Percentiles rank a stretch among this genome's conserved stretches.
phyloP scores from a whole-genome alignment of 345 rosid species.

The Cardamine resedifolia region DNA sequence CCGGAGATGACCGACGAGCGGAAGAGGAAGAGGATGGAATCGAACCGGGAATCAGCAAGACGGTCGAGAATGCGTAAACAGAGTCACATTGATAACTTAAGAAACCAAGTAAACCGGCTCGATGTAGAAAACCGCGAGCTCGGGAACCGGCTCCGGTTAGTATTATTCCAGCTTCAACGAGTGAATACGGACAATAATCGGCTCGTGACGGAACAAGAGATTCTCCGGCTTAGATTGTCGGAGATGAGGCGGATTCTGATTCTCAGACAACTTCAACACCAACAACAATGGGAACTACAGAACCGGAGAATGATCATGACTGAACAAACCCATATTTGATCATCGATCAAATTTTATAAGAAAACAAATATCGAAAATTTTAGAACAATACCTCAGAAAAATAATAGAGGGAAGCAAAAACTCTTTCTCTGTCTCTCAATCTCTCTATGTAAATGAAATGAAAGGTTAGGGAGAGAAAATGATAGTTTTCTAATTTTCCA shows the following conservation, averaged over 20 bases:
- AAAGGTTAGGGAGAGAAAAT: slow-evolving; percentile 24
- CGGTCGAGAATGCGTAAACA: slow-evolving; percentile 87
- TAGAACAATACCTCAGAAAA: not conserved
- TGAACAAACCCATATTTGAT: slow-evolving; percentile 52
- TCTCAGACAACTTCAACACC: slow-evolving; percentile 58
- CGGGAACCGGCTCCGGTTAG: slow-evolving; percentile 52
- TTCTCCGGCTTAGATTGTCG: slow-evolving; percentile 62
- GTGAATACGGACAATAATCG: slow-evolving; percentile 55
- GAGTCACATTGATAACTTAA: slow-evolving; percentile 69
- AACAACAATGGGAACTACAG: slow-evolving; percentile 52
- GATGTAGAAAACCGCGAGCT: slow-evolving; percentile 70
- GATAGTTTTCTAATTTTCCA: slow-evolving; percentile 25
- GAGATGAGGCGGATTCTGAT: slow-evolving; percentile 53
- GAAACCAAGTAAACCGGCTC: slow-evolving; percentile 71
- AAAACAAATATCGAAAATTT: not conserved
- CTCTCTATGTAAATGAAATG: slow-evolving; percentile 34
- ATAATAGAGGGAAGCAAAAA: not conserved
- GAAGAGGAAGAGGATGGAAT: slow-evolving; percentile 73
- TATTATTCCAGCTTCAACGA: slow-evolving; percentile 45
- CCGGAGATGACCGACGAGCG: slow-evolving; percentile 47
- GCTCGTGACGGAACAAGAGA: slow-evolving; percentile 56
- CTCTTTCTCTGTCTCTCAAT: slow-evolving; percentile 16
- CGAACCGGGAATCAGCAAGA: slow-evolving; percentile 94
- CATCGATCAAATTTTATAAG: slow-evolving; percentile 39
- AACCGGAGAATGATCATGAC: slow-evolving; percentile 36